phyloP scores from a whole-genome alignment of 768 basidiomycete genomes.

The Tremella fuciformis region DNA sequence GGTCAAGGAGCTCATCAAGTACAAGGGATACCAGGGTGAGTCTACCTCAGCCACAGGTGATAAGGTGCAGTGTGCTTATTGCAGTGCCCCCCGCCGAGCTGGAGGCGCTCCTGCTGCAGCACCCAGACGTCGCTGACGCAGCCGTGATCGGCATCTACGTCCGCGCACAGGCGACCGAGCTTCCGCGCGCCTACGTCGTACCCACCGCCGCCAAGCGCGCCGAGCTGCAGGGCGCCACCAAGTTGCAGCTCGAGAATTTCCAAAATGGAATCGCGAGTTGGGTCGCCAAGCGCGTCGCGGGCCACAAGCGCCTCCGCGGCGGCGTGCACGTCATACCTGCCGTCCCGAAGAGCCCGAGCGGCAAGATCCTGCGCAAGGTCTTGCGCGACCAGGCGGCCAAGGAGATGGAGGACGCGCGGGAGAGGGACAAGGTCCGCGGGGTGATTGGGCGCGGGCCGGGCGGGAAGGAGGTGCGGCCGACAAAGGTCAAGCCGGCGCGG shows the following conservation, averaged over 20 bases:
- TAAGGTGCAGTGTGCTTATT: background rate
- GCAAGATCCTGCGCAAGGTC: slow-evolving; percentile 80
- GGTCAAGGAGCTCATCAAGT: slow-evolving; percentile 55
- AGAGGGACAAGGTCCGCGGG: background rate
- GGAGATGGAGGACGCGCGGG: slow-evolving; percentile 52
- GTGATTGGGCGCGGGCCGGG: no score
- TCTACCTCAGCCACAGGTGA: background rate
- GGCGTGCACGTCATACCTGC: slow-evolving; percentile 61
- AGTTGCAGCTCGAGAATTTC: slow-evolving; percentile 55
- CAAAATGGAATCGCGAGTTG: slow-evolving; percentile 61
- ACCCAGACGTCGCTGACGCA: slow-evolving; percentile 72
- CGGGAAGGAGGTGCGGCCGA: no score
- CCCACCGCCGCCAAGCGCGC: slow-evolving; percentile 38
- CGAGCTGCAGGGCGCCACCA: slow-evolving; percentile 43
- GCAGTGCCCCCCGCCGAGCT: slow-evolving; percentile 82
- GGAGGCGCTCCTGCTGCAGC: slow-evolving; percentile 69
- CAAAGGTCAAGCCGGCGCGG: no score
- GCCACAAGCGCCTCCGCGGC: slow-evolving; percentile 75
- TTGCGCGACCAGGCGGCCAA: slow-evolving; percentile 66
- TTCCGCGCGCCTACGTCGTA: slow-evolving; percentile 63
- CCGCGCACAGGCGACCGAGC: slow-evolving; percentile 70
- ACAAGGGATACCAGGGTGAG: slow-evolving; percentile 72
- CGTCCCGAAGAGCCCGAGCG: slow-evolving; percentile 77
- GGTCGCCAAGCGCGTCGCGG: slow-evolving; percentile 63
- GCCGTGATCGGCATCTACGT: slow-evolving; percentile 76